These are phyloP conservation scores for Phoma sp. DNA, from an alignment of 2,329 filamentous ascomycete genomes.

Conservation along the genomic window DNA sequence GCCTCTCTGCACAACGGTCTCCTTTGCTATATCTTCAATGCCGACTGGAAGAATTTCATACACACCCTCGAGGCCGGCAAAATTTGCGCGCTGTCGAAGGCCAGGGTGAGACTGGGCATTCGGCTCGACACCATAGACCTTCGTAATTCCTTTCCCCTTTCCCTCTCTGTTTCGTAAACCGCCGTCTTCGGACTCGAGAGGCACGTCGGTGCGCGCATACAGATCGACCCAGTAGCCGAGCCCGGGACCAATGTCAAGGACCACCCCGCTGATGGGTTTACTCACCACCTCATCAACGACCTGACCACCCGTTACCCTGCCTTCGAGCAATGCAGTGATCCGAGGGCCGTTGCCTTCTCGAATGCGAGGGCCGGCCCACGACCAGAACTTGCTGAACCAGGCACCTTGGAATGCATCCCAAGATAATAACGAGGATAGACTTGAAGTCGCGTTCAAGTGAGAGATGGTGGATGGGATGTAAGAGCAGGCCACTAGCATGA, in stretches of 20 bases:
- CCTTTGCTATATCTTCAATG: slow-evolving; percentile 18
- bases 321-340: slow-evolving; percentile 24
- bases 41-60: slow-evolving; percentile 24
- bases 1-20: slow-evolving; percentile 17
- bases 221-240: slow-evolving; percentile 26
- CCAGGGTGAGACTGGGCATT: slow-evolving; percentile 14
- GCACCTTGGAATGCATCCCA: slow-evolving; percentile 18
- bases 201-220: slow-evolving; percentile 13
- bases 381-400: slow-evolving; percentile 26
- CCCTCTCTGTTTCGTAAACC: neutral
- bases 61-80: slow-evolving; percentile 14
- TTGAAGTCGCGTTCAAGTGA: slow-evolving; percentile 9
- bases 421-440: slow-evolving; percentile 7
- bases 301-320: slow-evolving; percentile 16
- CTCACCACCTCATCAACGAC: slow-evolving; percentile 14
- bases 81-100: slow-evolving; percentile 10
- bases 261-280: slow-evolving; percentile 19
- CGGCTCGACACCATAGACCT: slow-evolving; percentile 26
- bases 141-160: slow-evolving; percentile 7
- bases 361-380: slow-evolving; percentile 17
- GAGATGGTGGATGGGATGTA: slow-evolving; percentile 14
- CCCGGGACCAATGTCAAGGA: slow-evolving; percentile 25
- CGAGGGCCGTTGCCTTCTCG: slow-evolving; percentile 17
- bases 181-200: slow-evolving; percentile 2
- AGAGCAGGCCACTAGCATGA: slow-evolving; percentile 17